These are phyloP conservation scores for Astragalus membranaceus DNA, from an alignment of 306 rosid genomes.

Conservation along the genomic window DNA sequence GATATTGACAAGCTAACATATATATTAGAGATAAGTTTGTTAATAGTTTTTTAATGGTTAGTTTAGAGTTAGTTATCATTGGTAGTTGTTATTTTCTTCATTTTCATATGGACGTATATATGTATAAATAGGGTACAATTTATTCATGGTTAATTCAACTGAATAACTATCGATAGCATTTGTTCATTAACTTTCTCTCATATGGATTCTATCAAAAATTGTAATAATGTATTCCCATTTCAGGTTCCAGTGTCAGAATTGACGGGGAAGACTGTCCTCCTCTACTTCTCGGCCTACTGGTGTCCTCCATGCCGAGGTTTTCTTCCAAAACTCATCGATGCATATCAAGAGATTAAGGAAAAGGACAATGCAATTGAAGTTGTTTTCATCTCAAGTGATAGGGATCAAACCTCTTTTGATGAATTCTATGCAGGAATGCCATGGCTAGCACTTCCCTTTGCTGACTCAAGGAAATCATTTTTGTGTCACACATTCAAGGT, in stretches of 20 bases:
- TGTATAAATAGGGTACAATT: too few relatives aligned
- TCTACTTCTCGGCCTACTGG: slow-evolving; percentile 87
- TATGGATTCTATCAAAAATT: too few relatives aligned
- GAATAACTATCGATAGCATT: too few relatives aligned
- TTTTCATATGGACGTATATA: too few relatives aligned
- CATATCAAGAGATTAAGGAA: slow-evolving; percentile 56
- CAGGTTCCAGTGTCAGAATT: slow-evolving; percentile 62
- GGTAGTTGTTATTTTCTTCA: too few relatives aligned
- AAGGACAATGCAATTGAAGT: slow-evolving; percentile 55
- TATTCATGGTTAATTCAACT: too few relatives aligned
- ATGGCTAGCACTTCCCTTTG: slow-evolving; percentile 78
- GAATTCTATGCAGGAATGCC: slow-evolving; percentile 68
- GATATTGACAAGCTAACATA: too few relatives aligned
- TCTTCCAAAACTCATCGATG: slow-evolving; percentile 55
- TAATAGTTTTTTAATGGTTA: too few relatives aligned
- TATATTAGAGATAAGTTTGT: too few relatives aligned
- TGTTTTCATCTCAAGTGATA: slow-evolving; percentile 67
- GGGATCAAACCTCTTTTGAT: slow-evolving; percentile 52
- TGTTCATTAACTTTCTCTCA: too few relatives aligned
- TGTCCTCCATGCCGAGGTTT: slow-evolving; percentile 77
- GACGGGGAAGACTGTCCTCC: slow-evolving; percentile 59
- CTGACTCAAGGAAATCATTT: slow-evolving; percentile 57
- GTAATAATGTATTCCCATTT: too few relatives aligned
- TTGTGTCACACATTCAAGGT: slow-evolving; percentile 53
- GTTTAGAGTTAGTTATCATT: too few relatives aligned